A percentile compares a stretch with the other conserved stretches of the same genome.
phyloP scores from a whole-genome alignment of 441 rosid genomes.

The Erysimum pusillum region DNA sequence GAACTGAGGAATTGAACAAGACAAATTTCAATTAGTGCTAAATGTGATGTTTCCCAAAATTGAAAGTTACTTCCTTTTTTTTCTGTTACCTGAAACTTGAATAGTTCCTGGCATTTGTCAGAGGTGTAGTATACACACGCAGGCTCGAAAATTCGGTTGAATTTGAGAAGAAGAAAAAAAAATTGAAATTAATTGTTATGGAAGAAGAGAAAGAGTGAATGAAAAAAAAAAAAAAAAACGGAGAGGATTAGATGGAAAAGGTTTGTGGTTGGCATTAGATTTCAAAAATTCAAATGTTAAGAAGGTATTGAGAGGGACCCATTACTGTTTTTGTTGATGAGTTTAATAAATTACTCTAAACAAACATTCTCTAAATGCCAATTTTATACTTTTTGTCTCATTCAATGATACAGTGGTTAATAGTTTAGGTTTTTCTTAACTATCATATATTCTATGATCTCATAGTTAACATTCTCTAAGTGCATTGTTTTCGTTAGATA shows the following conservation, averaged over 20 bases:
- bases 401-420: neutral
- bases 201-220: slow-evolving; percentile 38
- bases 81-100: slow-evolving; percentile 79
- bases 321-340: slow-evolving; percentile 11
- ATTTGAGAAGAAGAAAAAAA: neutral
- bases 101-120: slow-evolving; percentile 90
- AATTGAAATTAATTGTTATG: slow-evolving; percentile 25
- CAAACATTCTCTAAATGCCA: slow-evolving; percentile 25
- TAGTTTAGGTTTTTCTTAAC: neutral
- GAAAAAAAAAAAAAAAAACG: neutral
- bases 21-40: slow-evolving; percentile 18
- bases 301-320: slow-evolving; percentile 37
- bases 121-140: slow-evolving; percentile 9
- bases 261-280: slow-evolving; percentile 61
- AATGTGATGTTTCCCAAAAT: slow-evolving; percentile 2
- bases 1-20: slow-evolving; percentile 57
- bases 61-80: slow-evolving; percentile 35
- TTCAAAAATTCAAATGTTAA: too few species aligned
- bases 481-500: neutral
- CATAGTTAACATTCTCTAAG: neutral
- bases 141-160: neutral
- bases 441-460: neutral
- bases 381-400: slow-evolving; percentile 24
- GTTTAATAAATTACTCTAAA: slow-evolving; percentile 6
- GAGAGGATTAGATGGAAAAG: slow-evolving; percentile 50